These are phyloP conservation scores for Nothopassalora personata DNA, from an alignment of 2,329 filamentous ascomycete species.

Conservation along the genomic window DNA sequence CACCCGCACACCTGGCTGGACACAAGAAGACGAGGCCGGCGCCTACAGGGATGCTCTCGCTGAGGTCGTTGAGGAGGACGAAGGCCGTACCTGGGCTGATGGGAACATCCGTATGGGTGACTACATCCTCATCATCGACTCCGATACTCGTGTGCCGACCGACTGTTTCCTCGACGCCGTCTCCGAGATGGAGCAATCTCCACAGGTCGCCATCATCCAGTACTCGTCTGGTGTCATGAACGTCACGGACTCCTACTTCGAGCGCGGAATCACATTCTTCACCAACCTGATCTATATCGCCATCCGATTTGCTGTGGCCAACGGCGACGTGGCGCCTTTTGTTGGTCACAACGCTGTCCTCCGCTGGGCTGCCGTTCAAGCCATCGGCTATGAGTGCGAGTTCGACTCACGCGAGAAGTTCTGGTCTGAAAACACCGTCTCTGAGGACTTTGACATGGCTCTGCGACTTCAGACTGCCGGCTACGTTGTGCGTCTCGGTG, in stretches of 20 bases:
- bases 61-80: slow-evolving; percentile 58
- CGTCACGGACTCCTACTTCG: slow-evolving; percentile 63
- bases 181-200: slow-evolving; percentile 75
- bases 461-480: slow-evolving; percentile 67
- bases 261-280: slow-evolving; percentile 41
- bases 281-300: slow-evolving; percentile 67
- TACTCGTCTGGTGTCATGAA: slow-evolving; percentile 75
- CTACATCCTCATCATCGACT: slow-evolving; percentile 74
- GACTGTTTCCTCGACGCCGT: slow-evolving; percentile 76
- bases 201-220: slow-evolving; percentile 73
- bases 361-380: slow-evolving; percentile 69
- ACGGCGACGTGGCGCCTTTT: slow-evolving; percentile 71
- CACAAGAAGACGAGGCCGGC: slow-evolving; percentile 60
- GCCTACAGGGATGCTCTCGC: slow-evolving; percentile 61
- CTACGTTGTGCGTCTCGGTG: slow-evolving; percentile 67
- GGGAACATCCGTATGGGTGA: slow-evolving; percentile 83
- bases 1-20: slow-evolving; percentile 58
- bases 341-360: slow-evolving; percentile 77
- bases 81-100: slow-evolving; percentile 71
- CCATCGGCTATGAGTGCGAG: slow-evolving; percentile 64
- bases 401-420: slow-evolving; percentile 68
- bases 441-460: slow-evolving; percentile 78
- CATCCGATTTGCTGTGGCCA: slow-evolving; percentile 71
- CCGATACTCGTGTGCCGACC: slow-evolving; percentile 69
- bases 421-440: slow-evolving; percentile 76